Conservation (phyloP, 352 stramenopile species). For the Pythium folliculosum region DNA sequence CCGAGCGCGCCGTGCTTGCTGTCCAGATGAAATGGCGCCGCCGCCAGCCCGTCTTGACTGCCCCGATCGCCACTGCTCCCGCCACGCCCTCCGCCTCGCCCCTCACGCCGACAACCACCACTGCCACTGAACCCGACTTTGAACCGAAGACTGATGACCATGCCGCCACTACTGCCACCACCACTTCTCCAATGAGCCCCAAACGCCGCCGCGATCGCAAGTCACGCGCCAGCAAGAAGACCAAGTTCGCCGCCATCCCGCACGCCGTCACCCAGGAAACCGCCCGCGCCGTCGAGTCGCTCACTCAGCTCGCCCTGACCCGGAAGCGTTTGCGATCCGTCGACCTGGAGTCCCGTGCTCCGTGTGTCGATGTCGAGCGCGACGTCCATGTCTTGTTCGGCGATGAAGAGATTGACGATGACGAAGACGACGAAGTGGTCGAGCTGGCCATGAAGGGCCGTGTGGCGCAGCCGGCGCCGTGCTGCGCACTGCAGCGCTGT, state of each 20-base stretch:
- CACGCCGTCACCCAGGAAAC: constrained; percentile 9
- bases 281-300: constrained; percentile 8
- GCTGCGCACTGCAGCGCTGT: constrained; percentile 16
- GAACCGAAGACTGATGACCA: constrained; percentile 13
- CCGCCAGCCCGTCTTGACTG: constrained; percentile 3
- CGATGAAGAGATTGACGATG: constrained; percentile 27
- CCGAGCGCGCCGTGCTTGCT: constrained; percentile 17
- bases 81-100: background rate
- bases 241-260: constrained; percentile 14
- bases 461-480: background rate
- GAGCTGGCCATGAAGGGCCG: background rate
- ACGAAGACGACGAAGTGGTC: constrained; percentile 23
- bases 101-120: background rate
- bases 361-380: constrained; percentile 24
- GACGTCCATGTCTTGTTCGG: constrained; percentile 27
- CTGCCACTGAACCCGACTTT: constrained; percentile 8
- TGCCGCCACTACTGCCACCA: background rate
- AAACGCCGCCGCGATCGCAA: constrained; percentile 16
- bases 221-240: constrained; percentile 20
- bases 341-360: constrained; percentile 6
- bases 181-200: background rate
- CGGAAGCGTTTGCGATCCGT: constrained; percentile 32
- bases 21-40: constrained; percentile 27
- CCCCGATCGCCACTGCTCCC: background rate
- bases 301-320: constrained; percentile 19